Conservation (phyloP, 495 filamentous ascomycete species). For the Neurospora africana region DNA sequence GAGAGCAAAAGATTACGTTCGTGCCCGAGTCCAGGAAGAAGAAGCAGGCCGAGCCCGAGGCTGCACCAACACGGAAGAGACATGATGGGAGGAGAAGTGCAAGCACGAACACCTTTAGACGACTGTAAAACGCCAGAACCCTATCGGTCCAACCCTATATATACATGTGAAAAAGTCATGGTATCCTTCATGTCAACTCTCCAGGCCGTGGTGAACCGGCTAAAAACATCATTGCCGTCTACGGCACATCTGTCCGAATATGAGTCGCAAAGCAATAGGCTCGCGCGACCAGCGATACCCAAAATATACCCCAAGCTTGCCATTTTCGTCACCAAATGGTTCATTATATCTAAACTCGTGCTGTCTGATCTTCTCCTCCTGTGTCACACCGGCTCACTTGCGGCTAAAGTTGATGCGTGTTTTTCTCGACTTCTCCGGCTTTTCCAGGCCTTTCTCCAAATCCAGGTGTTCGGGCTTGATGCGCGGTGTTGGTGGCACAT, state of each 20-base stretch:
- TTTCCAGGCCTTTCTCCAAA: conserved; percentile 39
- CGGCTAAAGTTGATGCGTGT: conserved; percentile 23
- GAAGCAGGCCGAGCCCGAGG: conserved; percentile 25
- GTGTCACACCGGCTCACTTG: conserved; percentile 7
- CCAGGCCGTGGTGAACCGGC: conserved; percentile 4
- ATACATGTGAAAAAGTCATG: conserved; percentile 15
- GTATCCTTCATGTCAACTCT: conserved; percentile 7
- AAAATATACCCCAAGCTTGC: not conserved
- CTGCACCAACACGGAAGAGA: conserved; percentile 29
- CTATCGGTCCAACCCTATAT: conserved; percentile 9
- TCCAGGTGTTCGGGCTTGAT: conserved; percentile 30
- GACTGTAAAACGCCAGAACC: conserved; percentile 35
- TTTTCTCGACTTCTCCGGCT: conserved; percentile 23
- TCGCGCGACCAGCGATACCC: not conserved
- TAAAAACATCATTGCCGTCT: not conserved
- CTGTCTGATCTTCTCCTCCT: not conserved
- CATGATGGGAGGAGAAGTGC: conserved; percentile 54
- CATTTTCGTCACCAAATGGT: not conserved
- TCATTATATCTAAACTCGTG: not conserved
- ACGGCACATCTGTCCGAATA: not conserved
- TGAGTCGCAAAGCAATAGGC: not conserved
- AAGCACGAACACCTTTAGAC: conserved; percentile 60
- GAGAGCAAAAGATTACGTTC: conserved; percentile 83
- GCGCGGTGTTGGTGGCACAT: conserved; percentile 41
- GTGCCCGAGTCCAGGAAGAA: conserved; percentile 52